Evolutionary conservation across 805 yeast genomes (phyloP), one percentile per base, ranked within the genome.

Genomic region (Cyberlindnera americana): DNA sequence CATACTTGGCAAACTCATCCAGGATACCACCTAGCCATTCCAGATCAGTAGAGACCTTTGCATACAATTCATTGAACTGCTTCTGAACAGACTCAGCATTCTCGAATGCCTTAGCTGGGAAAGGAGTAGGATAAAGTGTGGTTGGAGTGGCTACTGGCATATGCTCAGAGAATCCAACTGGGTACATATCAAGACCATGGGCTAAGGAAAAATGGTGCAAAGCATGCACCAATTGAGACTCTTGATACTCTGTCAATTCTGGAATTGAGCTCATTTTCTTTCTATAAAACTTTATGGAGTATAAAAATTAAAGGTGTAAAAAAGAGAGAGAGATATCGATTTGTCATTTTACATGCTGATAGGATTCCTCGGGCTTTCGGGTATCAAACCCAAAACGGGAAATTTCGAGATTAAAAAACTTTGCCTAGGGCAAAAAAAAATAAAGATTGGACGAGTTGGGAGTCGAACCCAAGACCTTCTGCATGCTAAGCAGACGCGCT

Each of bases 81-180:
- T 67, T 61, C 57, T 90, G 95, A 11, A 89, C 80, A 4, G 61
- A 62, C 19, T 77, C 54, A 2, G 96, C 95, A 45, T 72, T 69
- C 9, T 76, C 69, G 59, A 86, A 91, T 38, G 83, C 78, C 2
- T 56, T 38, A 40, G 65, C 70, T 4, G 96, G 91, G 48, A 89
- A 79, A 6, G 96, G 95, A 0, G 97, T 84, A 5, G 99, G 99
- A 55, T 70, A 88, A 21, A 91, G 54, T 2, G 99, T 93, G 9
- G 88, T 79, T 27, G 99, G 99, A 2, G 96, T 96, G 37, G 73
- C 73, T 16, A 63, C 62, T 13, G 78, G 72, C 29, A 66, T 66
- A 50, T 64, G 70, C 17, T 54, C 46, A 11, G 65, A 46, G 52
- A 70, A 77, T 19, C 72, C 67, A 1, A 81, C 78, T 2, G 89